Evolutionary conservation across 148 eudicot genomes (phyloP).

Genomic region (Vaccinium myrtillus): DNA sequence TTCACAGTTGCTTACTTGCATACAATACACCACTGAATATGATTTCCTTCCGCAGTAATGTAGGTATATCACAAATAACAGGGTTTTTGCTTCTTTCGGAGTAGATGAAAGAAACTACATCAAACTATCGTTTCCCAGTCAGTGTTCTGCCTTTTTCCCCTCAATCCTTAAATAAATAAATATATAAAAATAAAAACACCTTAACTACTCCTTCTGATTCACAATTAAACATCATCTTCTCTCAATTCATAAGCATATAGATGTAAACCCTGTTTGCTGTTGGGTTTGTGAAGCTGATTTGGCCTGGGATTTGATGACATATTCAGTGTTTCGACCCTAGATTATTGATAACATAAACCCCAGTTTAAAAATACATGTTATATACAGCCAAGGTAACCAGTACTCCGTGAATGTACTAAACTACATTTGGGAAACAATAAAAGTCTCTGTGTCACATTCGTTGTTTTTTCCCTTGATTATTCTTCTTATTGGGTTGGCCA

Average conservation of each 20-base stretch:
- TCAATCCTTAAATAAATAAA: neutral
- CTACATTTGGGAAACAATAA: neutral
- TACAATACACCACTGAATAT: neutral
- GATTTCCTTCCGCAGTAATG: neutral
- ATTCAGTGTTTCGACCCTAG: neutral
- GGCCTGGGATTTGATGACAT: neutral
- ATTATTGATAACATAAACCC: neutral
- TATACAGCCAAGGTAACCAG: neutral
- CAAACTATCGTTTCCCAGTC: neutral
- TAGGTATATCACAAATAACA: neutral
- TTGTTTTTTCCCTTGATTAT: neutral
- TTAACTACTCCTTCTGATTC: neutral
- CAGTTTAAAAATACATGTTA: neutral
- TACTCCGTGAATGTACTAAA: neutral
- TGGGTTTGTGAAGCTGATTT: neutral
- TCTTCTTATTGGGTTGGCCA: neutral
- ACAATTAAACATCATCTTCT: neutral
- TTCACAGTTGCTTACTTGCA: neutral
- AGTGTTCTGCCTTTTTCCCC: neutral
- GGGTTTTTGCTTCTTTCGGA: neutral
- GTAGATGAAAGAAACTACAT: neutral
- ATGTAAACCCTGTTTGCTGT: neutral
- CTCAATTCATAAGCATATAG: neutral
- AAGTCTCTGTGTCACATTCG: neutral
- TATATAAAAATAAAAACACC: neutral